A percentile compares a stretch with the other conserved stretches of the same genome.
Evolutionary conservation across 441 rosid species (phyloP).

Genomic region (Euphorbia celastroides): DNA sequence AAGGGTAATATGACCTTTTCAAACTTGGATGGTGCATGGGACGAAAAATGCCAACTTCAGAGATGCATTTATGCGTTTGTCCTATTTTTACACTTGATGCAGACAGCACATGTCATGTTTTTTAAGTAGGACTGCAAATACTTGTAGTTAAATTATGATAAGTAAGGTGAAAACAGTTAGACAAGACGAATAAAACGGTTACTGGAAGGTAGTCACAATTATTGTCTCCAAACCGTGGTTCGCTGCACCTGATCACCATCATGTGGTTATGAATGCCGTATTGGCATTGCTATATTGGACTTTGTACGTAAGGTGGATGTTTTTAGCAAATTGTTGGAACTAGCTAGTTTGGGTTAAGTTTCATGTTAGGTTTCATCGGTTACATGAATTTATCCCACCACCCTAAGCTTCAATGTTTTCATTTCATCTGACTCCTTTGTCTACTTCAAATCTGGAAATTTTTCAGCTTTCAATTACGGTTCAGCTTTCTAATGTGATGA

Average conservation of each 20-base stretch:
- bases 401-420: neutral
- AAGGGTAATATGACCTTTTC: no score
- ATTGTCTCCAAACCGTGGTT: constrained; percentile 21
- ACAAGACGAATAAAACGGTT: constrained; percentile 27
- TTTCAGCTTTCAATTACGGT: neutral
- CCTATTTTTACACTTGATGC: constrained; percentile 16
- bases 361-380: constrained; percentile 3
- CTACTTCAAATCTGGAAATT: neutral
- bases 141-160: neutral
- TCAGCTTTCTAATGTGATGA: neutral
- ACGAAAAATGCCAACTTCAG: constrained; percentile 12
- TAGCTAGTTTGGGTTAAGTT: constrained; percentile 9
- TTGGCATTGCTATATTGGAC: no score
- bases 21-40: no score
- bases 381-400: constrained; percentile 10
- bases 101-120: constrained; percentile 33
- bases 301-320: no score
- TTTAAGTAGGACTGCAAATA: constrained; percentile 8
- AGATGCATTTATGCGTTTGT: no score
- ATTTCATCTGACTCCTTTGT: neutral
- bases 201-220: constrained; percentile 21
- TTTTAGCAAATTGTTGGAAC: no score
- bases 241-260: constrained; percentile 25
- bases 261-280: constrained; percentile 29
- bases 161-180: constrained; percentile 16